These are phyloP conservation scores for Melampsora larici-populina DNA, from an alignment of 1,284 basidiomycete genomes.

Conservation along the genomic window DNA sequence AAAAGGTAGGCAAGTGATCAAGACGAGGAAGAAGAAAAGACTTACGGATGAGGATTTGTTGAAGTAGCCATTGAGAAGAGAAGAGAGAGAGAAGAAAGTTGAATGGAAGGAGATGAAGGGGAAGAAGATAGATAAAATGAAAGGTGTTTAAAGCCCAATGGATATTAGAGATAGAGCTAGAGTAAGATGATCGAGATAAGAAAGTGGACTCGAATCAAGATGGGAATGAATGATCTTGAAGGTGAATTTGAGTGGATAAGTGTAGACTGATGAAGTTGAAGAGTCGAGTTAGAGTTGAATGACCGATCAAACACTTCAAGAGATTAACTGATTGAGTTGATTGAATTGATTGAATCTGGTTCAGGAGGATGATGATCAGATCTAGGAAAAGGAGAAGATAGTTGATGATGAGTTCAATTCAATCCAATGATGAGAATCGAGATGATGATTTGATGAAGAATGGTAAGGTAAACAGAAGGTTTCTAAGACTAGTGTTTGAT, in stretches of 20 bases:
- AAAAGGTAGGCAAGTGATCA: background rate
- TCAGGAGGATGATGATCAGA: too few species aligned
- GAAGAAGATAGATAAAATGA: background rate
- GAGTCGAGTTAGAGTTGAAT: too few species aligned
- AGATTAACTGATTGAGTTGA: too few species aligned
- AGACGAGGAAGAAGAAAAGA: background rate
- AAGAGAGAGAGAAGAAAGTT: slow-evolving; percentile 38
- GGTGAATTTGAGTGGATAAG: background rate
- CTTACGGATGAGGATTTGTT: background rate
- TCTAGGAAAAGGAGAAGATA: too few species aligned
- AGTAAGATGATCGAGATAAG: background rate
- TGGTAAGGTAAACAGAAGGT: too few species aligned
- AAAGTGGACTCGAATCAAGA: background rate
- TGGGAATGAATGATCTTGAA: background rate
- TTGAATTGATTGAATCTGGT: too few species aligned
- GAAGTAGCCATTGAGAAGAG: slow-evolving; percentile 28
- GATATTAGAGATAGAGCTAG: background rate
- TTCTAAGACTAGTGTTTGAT: too few species aligned
- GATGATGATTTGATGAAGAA: too few species aligned
- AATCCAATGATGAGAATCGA: too few species aligned
- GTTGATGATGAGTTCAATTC: too few species aligned
- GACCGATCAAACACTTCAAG: too few species aligned
- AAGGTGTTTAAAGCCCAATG: background rate
- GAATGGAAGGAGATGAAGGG: background rate
- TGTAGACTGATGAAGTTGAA: background rate